phyloP scores from a whole-genome alignment of 306 rosid species.

The Cicer judaicum region DNA sequence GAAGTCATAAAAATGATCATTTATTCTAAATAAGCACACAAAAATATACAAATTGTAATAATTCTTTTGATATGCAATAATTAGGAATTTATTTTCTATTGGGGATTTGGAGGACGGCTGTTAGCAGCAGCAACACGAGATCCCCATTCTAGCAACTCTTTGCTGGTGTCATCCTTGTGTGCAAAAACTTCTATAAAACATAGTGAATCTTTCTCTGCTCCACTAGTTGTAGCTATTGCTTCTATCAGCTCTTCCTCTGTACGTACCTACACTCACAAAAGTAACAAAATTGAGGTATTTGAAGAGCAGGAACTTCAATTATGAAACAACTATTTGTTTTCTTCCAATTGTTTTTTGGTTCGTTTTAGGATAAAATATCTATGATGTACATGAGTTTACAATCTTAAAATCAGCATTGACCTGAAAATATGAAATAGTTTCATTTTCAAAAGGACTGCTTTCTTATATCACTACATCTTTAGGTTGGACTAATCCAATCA shows the following conservation, averaged over 20 bases:
- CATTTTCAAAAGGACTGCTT: too few relatives aligned
- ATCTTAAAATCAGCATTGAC: too few relatives aligned
- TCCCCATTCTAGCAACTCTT: constrained; percentile 95
- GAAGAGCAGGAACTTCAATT: too few relatives aligned
- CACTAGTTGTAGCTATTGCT: constrained; percentile 65
- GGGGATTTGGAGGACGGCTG: constrained; percentile 88
- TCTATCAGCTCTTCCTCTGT: constrained; percentile 75
- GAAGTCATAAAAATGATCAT: constrained; percentile 1
- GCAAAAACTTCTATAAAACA: constrained; percentile 77
- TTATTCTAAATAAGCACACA: constrained; percentile 33
- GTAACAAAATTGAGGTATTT: not conserved
- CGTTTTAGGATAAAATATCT: too few relatives aligned
- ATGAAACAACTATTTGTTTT: too few relatives aligned
- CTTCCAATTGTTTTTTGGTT: too few relatives aligned
- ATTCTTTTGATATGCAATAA: not conserved
- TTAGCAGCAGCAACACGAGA: constrained; percentile 91
- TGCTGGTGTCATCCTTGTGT: constrained; percentile 91
- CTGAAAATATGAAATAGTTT: too few relatives aligned
- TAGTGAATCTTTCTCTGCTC: constrained; percentile 61
- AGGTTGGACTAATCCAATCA: too few relatives aligned
- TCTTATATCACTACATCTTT: too few relatives aligned
- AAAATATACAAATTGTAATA: not conserved
- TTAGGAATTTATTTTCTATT: constrained; percentile 42
- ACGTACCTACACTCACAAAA: constrained; percentile 57
- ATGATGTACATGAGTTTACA: too few relatives aligned